These are phyloP conservation scores for Pichia inconspicua DNA, from an alignment of 1,139 yeast species.

Conservation along the genomic window DNA sequence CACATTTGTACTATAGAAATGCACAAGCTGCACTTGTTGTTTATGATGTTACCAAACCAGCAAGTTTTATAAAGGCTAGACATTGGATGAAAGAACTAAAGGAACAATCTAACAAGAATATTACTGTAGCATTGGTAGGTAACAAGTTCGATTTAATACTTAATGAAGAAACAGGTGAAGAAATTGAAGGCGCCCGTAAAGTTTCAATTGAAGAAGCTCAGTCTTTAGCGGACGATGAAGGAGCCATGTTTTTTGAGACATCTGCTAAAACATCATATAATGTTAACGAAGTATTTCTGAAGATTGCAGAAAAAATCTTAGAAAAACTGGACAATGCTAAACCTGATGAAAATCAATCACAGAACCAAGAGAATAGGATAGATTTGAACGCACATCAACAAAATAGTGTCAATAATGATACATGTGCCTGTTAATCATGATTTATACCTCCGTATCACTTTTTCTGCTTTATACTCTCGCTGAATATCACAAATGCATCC, in stretches of 20 bases:
- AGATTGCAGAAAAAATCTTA: constrained; percentile 83
- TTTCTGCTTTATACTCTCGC: not conserved
- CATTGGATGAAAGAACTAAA: constrained; percentile 97
- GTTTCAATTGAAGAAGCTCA: constrained; percentile 87
- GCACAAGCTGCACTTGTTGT: constrained; percentile 98
- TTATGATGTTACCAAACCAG: constrained; percentile 92
- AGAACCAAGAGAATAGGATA: constrained; percentile 26
- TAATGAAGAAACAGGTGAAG: constrained; percentile 32
- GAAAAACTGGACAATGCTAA: constrained; percentile 28
- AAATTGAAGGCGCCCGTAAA: constrained; percentile 48
- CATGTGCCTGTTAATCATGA: constrained; percentile 15
- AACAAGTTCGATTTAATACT: constrained; percentile 69
- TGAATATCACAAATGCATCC: not conserved
- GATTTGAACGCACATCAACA: constrained; percentile 31
- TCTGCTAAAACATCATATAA: constrained; percentile 91
- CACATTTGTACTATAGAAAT: constrained; percentile 96
- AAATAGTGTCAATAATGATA: constrained; percentile 8
- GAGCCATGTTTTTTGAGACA: constrained; percentile 84
- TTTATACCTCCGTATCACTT: not conserved
- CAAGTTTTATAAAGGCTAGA: constrained; percentile 96
- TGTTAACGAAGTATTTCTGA: constrained; percentile 86
- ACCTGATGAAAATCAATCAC: constrained; percentile 11
- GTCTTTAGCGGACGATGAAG: constrained; percentile 75
- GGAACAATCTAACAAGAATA: constrained; percentile 88
- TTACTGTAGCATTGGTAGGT: constrained; percentile 89